Evolutionary conservation across 1,284 basidiomycete genomes (phyloP).

Genomic region (Dichomitus squalens): DNA sequence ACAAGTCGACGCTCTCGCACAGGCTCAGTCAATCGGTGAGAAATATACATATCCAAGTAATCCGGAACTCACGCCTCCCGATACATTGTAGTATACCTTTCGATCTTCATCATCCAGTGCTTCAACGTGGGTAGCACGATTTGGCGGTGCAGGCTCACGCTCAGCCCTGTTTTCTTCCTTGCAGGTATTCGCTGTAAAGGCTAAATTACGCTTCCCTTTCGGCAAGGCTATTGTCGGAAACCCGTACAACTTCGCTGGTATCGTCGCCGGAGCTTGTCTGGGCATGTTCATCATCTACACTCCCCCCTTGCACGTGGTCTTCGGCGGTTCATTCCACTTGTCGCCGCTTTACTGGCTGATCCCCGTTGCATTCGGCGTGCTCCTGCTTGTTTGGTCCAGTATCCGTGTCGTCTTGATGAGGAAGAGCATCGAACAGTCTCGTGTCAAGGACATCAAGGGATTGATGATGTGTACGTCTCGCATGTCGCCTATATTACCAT

Average conservation of each 20-base stretch:
- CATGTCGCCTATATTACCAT: constrained; percentile 7
- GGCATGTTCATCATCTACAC: constrained; percentile 73
- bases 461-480: constrained; percentile 65
- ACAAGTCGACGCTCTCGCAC: constrained; percentile 59
- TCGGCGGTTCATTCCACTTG: constrained; percentile 59
- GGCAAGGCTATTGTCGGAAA: constrained; percentile 58
- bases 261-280: constrained; percentile 59
- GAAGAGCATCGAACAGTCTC: constrained; percentile 54
- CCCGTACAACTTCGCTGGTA: constrained; percentile 68
- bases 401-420: constrained; percentile 58
- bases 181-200: constrained; percentile 71
- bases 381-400: constrained; percentile 62
- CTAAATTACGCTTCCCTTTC: constrained; percentile 63
- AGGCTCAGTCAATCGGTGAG: constrained; percentile 67
- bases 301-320: constrained; percentile 67
- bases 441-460: constrained; percentile 66
- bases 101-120: constrained; percentile 68
- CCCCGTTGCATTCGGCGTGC: constrained; percentile 58
- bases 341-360: constrained; percentile 72
- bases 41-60: too few relatives aligned
- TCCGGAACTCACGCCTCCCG: too few relatives aligned
- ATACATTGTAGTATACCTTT: constrained; percentile 51
- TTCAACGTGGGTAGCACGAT: constrained; percentile 53
- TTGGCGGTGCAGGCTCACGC: background rate
- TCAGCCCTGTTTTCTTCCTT: background rate